phyloP scores from a whole-genome alignment of 805 yeast genomes.

The Alloascoidea africana region DNA sequence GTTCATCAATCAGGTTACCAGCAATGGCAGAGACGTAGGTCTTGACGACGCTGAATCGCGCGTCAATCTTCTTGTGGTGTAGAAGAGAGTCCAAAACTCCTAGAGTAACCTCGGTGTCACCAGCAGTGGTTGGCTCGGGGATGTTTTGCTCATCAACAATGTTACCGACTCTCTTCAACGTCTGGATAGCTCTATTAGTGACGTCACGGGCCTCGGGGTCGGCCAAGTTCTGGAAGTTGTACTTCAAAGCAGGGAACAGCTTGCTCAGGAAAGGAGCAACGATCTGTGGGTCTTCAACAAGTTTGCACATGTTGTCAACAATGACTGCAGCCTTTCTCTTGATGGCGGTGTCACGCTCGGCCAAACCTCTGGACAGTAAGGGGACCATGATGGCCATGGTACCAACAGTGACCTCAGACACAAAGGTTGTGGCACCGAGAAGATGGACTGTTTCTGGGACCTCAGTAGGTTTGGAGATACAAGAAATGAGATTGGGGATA shows the following conservation, averaged over 20 bases:
- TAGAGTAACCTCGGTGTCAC: conserved; percentile 84
- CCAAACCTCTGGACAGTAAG: conserved; percentile 96
- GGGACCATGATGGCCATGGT: conserved; percentile 99
- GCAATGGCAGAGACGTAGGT: conserved; percentile 89
- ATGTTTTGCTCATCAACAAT: conserved; percentile 77
- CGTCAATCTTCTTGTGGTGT: conserved; percentile 43
- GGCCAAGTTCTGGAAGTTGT: conserved; percentile 92
- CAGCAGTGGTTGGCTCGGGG: conserved; percentile 98
- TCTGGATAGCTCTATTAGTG: conserved; percentile 91
- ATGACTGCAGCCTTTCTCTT: conserved; percentile 99
- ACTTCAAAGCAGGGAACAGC: conserved; percentile 91
- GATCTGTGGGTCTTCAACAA: conserved; percentile 99
- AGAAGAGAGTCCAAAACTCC: conserved; percentile 65
- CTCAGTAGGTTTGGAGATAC: conserved; percentile 93
- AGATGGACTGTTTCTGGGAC: conserved; percentile 98
- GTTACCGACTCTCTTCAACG: conserved; percentile 98
- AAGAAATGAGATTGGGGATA: conserved; percentile 92
- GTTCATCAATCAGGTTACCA: conserved; percentile 98
- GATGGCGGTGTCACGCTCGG: conserved; percentile 98
- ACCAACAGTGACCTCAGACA: conserved; percentile 98
- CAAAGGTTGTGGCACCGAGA: conserved; percentile 99
- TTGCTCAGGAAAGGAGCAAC: conserved; percentile 98
- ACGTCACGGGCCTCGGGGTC: conserved; percentile 99
- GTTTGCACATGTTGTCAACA: conserved; percentile 99
- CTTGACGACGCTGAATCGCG: conserved; percentile 69